Evolutionary conservation across 345 rosid genomes (phyloP).

Genomic region (Erucastrum elatum): DNA sequence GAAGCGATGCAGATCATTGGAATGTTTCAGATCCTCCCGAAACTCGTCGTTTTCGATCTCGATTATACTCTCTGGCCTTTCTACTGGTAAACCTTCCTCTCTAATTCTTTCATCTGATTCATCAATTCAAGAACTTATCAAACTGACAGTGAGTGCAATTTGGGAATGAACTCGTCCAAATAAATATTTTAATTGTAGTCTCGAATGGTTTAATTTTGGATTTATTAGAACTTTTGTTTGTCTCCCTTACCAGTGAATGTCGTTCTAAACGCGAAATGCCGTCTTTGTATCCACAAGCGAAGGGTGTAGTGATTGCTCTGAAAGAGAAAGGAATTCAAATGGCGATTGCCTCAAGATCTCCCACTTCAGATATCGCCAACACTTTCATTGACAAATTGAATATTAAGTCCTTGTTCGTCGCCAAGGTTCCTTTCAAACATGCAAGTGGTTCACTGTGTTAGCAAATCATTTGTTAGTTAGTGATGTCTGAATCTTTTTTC

Average conservation of each 20-base stretch:
- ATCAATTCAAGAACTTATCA: not conserved
- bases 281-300: constrained; percentile 72
- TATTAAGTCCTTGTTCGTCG: constrained; percentile 55
- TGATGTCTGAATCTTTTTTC: constrained; percentile 31
- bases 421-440: constrained; percentile 50
- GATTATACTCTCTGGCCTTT: constrained; percentile 92
- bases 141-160: too few species aligned
- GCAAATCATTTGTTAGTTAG: not conserved
- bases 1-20: constrained; percentile 60
- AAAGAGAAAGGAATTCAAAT: constrained; percentile 71
- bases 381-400: constrained; percentile 66
- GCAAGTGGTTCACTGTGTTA: not conserved
- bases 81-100: constrained; percentile 54
- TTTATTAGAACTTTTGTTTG: not conserved
- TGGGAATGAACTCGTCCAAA: too few species aligned
- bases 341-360: constrained; percentile 85
- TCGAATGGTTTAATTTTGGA: not conserved
- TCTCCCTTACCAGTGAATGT: constrained; percentile 49
- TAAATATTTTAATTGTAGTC: too few species aligned
- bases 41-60: constrained; percentile 73
- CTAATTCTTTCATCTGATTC: not conserved
- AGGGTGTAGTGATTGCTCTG: constrained; percentile 61
- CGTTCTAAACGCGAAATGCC: constrained; percentile 75
- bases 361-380: constrained; percentile 68
- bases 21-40: constrained; percentile 63